A percentile compares a stretch with the other conserved stretches of the same genome.
These are phyloP conservation scores for Colletotrichum chlorophyti DNA, from an alignment of 2,329 filamentous ascomycete genomes.

Conservation along the genomic window DNA sequence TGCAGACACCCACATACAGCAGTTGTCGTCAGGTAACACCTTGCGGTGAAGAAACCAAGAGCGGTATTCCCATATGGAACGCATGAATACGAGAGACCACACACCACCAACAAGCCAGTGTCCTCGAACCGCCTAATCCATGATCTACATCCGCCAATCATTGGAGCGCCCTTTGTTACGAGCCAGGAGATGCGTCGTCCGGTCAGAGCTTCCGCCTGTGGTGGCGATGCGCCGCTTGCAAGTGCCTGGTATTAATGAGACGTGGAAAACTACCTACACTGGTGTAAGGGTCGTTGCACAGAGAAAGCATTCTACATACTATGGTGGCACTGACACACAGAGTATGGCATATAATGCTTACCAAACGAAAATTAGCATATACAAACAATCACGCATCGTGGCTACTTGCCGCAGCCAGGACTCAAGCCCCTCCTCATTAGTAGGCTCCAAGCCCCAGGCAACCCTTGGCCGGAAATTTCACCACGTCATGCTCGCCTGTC, in stretches of 20 bases:
- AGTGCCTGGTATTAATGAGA: too few relatives aligned
- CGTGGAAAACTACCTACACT: too few relatives aligned
- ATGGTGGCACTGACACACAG: not conserved
- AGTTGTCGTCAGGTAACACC: not conserved
- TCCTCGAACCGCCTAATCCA: not conserved
- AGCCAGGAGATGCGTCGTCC: not conserved
- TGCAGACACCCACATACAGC: not conserved
- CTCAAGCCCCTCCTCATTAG: too few relatives aligned
- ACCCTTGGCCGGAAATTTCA: conserved; percentile 21
- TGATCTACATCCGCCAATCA: conserved; percentile 20
- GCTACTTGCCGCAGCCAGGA: not conserved
- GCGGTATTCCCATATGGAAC: too few relatives aligned
- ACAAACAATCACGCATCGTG: too few relatives aligned
- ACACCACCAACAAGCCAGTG: too few relatives aligned
- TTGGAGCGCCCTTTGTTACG: conserved; percentile 7
- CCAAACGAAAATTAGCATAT: not conserved
- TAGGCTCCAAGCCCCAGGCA: not conserved
- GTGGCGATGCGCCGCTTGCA: conserved; percentile 12
- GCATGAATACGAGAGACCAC: conserved; percentile 27
- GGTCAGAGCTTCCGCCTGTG: conserved; percentile 6
- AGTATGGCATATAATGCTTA: too few relatives aligned
- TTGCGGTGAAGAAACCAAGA: conserved; percentile 1
- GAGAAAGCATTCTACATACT: too few relatives aligned
- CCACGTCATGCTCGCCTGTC: conserved; percentile 23
- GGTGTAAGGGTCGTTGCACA: too few relatives aligned